Percentiles rank a stretch among this genome's conserved stretches.
These are phyloP conservation scores for Polymyxa betae DNA, from an alignment of 208 protist species.

Conservation along the genomic window DNA sequence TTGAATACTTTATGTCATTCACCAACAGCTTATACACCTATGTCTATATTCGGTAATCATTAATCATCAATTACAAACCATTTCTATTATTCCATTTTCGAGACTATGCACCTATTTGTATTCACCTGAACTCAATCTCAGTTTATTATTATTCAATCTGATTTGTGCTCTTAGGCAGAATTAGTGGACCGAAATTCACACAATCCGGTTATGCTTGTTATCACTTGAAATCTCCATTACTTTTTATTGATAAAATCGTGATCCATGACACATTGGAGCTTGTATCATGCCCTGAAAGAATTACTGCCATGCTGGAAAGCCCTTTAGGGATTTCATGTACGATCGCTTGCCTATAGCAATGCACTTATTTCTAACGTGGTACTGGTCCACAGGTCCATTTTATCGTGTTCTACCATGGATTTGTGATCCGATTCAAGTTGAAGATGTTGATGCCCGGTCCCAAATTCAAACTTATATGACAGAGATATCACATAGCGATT, in stretches of 20 bases:
- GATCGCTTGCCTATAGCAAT: background rate
- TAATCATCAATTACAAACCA: too few relatives aligned
- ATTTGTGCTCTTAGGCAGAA: background rate
- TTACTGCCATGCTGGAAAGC: constrained; percentile 36
- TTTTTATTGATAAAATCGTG: constrained; percentile 8
- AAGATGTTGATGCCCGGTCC: background rate
- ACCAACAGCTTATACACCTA: background rate
- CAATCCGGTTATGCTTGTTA: background rate
- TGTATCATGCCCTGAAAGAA: constrained; percentile 28
- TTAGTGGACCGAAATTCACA: background rate
- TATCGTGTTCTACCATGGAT: background rate
- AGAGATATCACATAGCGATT: background rate
- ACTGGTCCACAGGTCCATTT: background rate
- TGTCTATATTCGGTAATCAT: background rate
- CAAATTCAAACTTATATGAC: background rate
- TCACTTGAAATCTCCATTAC: background rate
- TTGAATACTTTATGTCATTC: background rate
- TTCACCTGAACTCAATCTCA: too few relatives aligned
- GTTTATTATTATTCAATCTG: background rate
- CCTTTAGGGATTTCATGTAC: background rate
- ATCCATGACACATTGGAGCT: constrained; percentile 15
- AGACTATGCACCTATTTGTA: too few relatives aligned
- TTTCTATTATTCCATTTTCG: too few relatives aligned
- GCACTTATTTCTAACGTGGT: background rate
- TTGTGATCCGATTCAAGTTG: background rate